These are phyloP conservation scores for Lonicera japonica DNA, from an alignment of 129 eudicot genomes.

Conservation along the genomic window DNA sequence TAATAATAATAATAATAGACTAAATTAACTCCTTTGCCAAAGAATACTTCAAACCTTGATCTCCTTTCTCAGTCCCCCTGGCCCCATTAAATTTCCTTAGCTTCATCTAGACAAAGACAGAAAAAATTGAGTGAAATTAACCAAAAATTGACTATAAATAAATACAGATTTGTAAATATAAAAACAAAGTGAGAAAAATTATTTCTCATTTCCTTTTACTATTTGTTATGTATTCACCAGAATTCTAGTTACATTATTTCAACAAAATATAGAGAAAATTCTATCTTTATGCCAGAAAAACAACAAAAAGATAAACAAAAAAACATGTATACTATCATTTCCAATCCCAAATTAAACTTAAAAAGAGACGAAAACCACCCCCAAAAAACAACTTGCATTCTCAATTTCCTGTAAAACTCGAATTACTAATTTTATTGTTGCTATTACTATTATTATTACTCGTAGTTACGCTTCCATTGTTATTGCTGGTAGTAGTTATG, in stretches of 20 bases:
- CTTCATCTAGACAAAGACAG: constrained; percentile 10
- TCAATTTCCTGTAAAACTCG: constrained; percentile 45
- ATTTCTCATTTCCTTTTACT: background rate
- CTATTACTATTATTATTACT: constrained; percentile 49
- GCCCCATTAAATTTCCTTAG: background rate
- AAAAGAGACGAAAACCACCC: background rate
- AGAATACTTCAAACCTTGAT: background rate
- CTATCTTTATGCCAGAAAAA: constrained; percentile 11
- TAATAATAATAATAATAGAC: too few relatives aligned
- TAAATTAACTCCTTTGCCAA: background rate
- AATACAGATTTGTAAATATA: constrained; percentile 9
- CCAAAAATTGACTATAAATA: background rate
- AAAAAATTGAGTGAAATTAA: background rate
- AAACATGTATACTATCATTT: constrained; percentile 8
- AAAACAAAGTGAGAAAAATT: background rate
- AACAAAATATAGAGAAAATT: constrained; percentile 10
- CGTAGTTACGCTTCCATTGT: constrained; percentile 29
- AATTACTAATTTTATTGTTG: constrained; percentile 43
- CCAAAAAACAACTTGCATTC: constrained; percentile 12
- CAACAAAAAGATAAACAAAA: constrained; percentile 3
- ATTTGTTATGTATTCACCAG: background rate
- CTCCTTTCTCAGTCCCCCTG: background rate
- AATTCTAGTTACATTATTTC: constrained; percentile 28
- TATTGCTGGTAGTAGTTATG: constrained; percentile 26
- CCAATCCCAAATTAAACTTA: background rate